Base-by-base conservation (phyloP, 2,329 filamentous ascomycete genomes). In the Diaporthe ilicicola region DNA sequence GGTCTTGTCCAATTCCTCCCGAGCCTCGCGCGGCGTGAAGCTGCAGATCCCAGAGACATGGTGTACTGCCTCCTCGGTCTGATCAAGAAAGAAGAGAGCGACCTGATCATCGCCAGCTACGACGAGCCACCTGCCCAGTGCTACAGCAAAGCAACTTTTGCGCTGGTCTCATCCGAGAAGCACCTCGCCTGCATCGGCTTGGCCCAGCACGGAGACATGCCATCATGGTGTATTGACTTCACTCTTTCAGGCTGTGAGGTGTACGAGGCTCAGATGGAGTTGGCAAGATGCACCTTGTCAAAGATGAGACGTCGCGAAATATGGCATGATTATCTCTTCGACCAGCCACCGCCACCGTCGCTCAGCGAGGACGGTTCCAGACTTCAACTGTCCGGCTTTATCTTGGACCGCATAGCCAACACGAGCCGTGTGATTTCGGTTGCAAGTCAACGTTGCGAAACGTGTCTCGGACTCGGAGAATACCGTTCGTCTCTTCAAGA, bases 191-290 rank as follows among this genome's bases (percentile, higher is more conserved):
- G 59, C 59, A 62, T 62, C 27, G 59, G 59, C 27, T 34, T 62
- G n/a, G 59, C 59, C 34, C 59, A 62, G 13, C 59, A 62, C n/a
- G 59, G 59, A 17, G 59, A 62, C 59, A 62, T 62, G 13, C 59
- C 59, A 17, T 62, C 59, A 22, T 62, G 59, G 59, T 19, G 42
- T 19, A 48, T 62, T 6, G 59, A 62, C 29, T 62, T 62, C 15
- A 62, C 59, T 12, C 59, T 62, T 29, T 62, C 59, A 13, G 59
- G 59, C 19, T 62, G 59, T 19, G 59, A 62, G 2, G 59, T 62
- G 9, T 42, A 62, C 42, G 34, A 62, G n/a, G 59, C 59, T 6
- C 59, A 62, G 42, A 27, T 62, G 19, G 59, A 62, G 3, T 15
- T 62, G n/a, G 59, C 59, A 24, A 48, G 42, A 10, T n/a, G 27